Conservation (phyloP, 192 early-diverging fungal species). For the Borealophlyctis nickersoniae region DNA sequence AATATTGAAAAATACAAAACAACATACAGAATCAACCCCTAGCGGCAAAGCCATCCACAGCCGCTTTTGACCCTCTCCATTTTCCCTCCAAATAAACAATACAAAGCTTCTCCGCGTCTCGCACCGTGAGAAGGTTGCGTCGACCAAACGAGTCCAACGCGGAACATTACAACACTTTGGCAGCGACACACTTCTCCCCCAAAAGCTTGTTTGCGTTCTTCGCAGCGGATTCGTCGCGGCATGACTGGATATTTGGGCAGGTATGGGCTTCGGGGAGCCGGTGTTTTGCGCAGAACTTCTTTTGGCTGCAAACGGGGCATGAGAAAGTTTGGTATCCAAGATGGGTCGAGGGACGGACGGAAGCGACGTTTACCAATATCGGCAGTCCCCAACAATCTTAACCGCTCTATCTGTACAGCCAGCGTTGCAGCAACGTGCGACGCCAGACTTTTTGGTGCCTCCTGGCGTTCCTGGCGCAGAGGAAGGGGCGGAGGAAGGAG, state of each 20-base stretch:
- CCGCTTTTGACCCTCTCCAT: too few relatives aligned
- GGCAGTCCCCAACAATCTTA: conserved; percentile 73
- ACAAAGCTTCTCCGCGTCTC: too few relatives aligned
- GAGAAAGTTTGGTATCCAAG: background rate
- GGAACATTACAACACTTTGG: too few relatives aligned
- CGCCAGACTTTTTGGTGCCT: conserved; percentile 3
- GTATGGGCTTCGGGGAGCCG: conserved; percentile 70
- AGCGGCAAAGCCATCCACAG: too few relatives aligned
- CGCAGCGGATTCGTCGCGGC: conserved; percentile 57
- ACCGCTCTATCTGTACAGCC: conserved; percentile 32
- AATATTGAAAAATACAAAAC: too few relatives aligned
- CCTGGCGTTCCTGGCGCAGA: background rate
- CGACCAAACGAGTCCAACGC: too few relatives aligned
- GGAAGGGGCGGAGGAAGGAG: background rate
- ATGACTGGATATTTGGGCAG: conserved; percentile 62
- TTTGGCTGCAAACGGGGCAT: background rate
- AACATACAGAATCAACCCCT: too few relatives aligned
- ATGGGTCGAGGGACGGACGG: background rate
- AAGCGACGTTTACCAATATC: conserved; percentile 35
- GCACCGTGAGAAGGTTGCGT: too few relatives aligned
- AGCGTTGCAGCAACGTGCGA: conserved; percentile 10
- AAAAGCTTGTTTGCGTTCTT: conserved; percentile 55
- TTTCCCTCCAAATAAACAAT: too few relatives aligned
- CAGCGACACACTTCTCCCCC: conserved; percentile 67
- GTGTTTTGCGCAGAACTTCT: conserved; percentile 66